Conservation (phyloP, 805 yeast genomes). For the Teunomyces gatunensis region DNA sequence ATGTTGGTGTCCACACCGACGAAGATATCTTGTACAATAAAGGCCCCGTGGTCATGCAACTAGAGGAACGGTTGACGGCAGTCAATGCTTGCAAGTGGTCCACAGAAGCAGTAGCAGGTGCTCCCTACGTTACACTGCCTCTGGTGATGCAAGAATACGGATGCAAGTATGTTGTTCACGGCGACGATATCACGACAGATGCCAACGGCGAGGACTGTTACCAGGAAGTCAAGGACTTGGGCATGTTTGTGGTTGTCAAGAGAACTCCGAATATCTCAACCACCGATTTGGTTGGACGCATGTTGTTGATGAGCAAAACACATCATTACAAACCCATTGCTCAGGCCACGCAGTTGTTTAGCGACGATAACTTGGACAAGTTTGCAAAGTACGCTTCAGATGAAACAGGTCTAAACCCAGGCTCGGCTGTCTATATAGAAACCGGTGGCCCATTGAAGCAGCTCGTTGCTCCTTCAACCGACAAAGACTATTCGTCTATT, state of each 20-base stretch:
- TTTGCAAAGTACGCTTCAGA: conserved; percentile 61
- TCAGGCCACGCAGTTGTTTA: conserved; percentile 4
- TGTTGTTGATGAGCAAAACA: conserved; percentile 58
- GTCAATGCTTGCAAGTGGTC: conserved; percentile 92
- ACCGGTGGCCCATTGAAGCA: conserved; percentile 23
- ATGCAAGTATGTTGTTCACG: conserved; percentile 94
- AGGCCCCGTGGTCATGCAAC: conserved; percentile 91
- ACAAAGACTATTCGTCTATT: conserved; percentile 12
- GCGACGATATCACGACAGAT: conserved; percentile 96
- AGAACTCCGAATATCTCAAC: conserved; percentile 93
- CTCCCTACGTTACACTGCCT: conserved; percentile 94
- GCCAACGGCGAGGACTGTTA: conserved; percentile 95
- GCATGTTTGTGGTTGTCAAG: conserved; percentile 87
- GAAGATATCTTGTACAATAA: conserved; percentile 79
- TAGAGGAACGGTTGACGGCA: conserved; percentile 77
- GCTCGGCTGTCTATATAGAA: conserved; percentile 54
- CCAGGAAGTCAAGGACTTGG: conserved; percentile 74
- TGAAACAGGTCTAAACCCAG: conserved; percentile 54
- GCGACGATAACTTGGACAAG: conserved; percentile 29
- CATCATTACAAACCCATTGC: conserved; percentile 50
- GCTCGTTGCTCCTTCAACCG: conserved; percentile 35
- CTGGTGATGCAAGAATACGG: conserved; percentile 66
- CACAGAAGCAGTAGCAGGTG: conserved; percentile 63
- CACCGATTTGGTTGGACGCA: conserved; percentile 89
- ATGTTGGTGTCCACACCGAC: conserved; percentile 90